Evolutionary conservation across 1,284 basidiomycete genomes (phyloP), one percentile per base, ranked within the genome.

Genomic region (Boletus hoseneyae): DNA sequence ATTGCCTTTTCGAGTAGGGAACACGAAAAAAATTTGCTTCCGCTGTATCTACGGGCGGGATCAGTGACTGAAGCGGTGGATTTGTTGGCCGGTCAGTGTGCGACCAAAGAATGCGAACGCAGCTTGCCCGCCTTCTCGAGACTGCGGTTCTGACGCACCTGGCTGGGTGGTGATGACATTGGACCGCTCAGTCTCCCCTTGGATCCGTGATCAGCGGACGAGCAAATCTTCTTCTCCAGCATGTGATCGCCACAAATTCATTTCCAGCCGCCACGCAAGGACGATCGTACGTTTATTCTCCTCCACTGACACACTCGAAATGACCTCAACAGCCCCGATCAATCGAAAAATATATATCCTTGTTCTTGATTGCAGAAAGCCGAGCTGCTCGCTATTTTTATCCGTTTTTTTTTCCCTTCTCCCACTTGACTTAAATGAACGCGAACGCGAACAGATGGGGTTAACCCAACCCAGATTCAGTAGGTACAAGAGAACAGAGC

Each of bases 1-100:
- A 65, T 66, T 67, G 50, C 63, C 67, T 67, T 62, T 67, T 62
- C 43, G 50, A 47, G 65, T 52, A 51, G 41, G 51, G 55, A 56
- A 38, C 27, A 47, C 23, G 51, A 50, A 48, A 59, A 50, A 40
- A 50, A 47, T 55, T 51, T 59, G 54, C 50, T 37, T 44, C 59
- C 59, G 54, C 42, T 45, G 38, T 48, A 38, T 44, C 30, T 40
- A 44, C 38, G 37, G 55, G 32, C 42, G 40, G 39, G 36, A 47
- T 32, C 46, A 35, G 9, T 25, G 37, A 23, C 3, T 35, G 10
- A 25, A 39, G 19, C 21, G 36, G 21, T 21, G 36, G 19, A 38
- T 3, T 7, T 39, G 23, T 25, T 39, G 37, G 38, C 38, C 38
- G 38, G 38, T 39, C 38, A 39, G 38, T 3, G 38, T 39, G 38